Evolutionary conservation across 2,329 filamentous ascomycete genomes (phyloP).

Genomic region (Scedosporium aurantiacum): DNA sequence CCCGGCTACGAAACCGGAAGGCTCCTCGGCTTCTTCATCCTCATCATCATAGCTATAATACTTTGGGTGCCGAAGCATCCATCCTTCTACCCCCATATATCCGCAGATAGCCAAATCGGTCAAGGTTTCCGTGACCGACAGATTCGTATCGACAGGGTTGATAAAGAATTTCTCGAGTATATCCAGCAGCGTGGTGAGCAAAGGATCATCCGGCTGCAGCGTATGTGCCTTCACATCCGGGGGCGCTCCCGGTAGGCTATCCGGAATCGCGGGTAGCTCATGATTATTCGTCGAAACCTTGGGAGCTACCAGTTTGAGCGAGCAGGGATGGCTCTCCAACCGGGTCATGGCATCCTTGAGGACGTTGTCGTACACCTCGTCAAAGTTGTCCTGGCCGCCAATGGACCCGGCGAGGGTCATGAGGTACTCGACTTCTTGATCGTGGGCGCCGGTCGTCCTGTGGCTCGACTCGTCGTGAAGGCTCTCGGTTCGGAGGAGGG

Average conservation of each 20-base stretch:
- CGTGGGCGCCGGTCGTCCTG: slow-evolving; percentile 62
- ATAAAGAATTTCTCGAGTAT: slow-evolving; percentile 72
- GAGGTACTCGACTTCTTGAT: slow-evolving; percentile 63
- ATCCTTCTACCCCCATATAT: slow-evolving; percentile 77
- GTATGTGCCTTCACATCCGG: slow-evolving; percentile 50
- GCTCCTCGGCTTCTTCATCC: slow-evolving; percentile 24
- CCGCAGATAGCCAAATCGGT: slow-evolving; percentile 76
- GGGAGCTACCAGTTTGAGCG: slow-evolving; percentile 54
- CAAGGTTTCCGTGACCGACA: slow-evolving; percentile 75
- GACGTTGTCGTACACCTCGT: slow-evolving; percentile 61
- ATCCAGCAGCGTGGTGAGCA: slow-evolving; percentile 55
- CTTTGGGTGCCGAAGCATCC: slow-evolving; percentile 68
- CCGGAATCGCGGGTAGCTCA: slow-evolving; percentile 41
- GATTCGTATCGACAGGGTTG: slow-evolving; percentile 84
- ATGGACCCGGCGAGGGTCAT: slow-evolving; percentile 57
- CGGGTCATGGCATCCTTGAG: slow-evolving; percentile 59
- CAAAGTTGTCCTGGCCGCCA: slow-evolving; percentile 57
- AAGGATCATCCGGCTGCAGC: slow-evolving; percentile 49
- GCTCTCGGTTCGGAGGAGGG: slow-evolving; percentile 58
- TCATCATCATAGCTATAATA: slow-evolving; percentile 45
- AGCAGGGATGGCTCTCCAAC: slow-evolving; percentile 65
- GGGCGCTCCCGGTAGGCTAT: slow-evolving; percentile 49
- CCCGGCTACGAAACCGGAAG: neutral
- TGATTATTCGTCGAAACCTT: slow-evolving; percentile 45
- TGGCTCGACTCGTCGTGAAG: slow-evolving; percentile 42